phyloP scores from a whole-genome alignment of 176 grass and related monocot species.

The Otatea glauca region DNA sequence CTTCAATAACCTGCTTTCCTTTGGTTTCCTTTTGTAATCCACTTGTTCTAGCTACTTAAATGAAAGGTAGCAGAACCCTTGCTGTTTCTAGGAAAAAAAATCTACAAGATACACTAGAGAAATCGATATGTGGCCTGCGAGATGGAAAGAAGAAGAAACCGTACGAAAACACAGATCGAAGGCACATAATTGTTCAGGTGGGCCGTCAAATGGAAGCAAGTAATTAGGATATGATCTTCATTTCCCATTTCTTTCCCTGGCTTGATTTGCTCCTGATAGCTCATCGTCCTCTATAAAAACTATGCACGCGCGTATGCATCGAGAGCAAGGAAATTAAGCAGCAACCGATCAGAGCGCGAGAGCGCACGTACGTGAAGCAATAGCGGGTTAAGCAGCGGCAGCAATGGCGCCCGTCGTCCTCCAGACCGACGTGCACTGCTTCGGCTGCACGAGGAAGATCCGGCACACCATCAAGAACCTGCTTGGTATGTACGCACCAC shows the following conservation, averaged over 20 bases:
- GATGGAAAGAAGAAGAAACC: not conserved
- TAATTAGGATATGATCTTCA: not conserved
- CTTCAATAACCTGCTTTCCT: too few relatives aligned
- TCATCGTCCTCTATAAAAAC: not conserved
- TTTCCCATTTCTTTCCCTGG: not conserved
- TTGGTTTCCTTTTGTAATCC: too few relatives aligned
- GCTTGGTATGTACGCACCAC: not conserved
- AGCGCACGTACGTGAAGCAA: not conserved
- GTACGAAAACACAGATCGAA: too few relatives aligned
- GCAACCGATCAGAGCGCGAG: not conserved
- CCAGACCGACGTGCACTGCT: not conserved
- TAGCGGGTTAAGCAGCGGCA: not conserved
- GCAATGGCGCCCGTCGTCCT: not conserved
- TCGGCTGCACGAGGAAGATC: not conserved
- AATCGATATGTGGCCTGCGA: not conserved
- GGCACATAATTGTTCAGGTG: not conserved
- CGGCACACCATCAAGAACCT: not conserved
- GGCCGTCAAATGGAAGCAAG: not conserved
- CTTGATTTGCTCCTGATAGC: not conserved
- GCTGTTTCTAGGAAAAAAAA: too few relatives aligned
- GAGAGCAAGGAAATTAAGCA: not conserved
- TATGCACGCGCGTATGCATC: not conserved
- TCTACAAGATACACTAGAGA: too few relatives aligned
- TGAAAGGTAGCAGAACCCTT: too few relatives aligned
- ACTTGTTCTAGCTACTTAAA: too few relatives aligned